phyloP scores from a whole-genome alignment of 148 eudicot genomes.

The Rhododendron molle region DNA sequence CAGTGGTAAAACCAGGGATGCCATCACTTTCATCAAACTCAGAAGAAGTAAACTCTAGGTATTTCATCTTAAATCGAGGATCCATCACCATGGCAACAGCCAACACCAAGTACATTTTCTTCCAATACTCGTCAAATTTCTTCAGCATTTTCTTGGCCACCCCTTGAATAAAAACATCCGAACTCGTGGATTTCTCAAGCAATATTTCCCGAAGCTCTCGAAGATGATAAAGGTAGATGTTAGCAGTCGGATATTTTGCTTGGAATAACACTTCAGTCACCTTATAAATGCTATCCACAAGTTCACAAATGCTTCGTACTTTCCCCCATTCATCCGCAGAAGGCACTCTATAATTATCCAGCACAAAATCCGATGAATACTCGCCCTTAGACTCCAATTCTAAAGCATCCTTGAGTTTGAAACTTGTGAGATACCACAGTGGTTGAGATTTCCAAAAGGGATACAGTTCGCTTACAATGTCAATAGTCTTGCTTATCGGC shows the following conservation, averaged over 20 bases:
- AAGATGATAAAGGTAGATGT: constrained; percentile 22
- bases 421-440: constrained; percentile 19
- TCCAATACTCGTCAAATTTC: constrained; percentile 16
- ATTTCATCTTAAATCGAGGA: constrained; percentile 28
- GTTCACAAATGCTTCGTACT: constrained; percentile 17
- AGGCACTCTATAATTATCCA: constrained; percentile 15
- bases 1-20: background rate
- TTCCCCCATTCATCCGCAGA: constrained; percentile 28
- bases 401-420: constrained; percentile 12
- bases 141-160: constrained; percentile 23
- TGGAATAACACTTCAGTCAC: constrained; percentile 15
- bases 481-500: background rate
- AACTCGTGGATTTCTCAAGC: constrained; percentile 13
- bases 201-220: constrained; percentile 21
- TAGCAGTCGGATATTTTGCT: constrained; percentile 18
- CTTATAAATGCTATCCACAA: constrained; percentile 15
- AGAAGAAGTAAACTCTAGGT: constrained; percentile 2
- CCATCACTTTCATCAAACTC: background rate
- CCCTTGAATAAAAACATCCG: constrained; percentile 10
- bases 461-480: background rate
- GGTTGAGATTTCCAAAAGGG: constrained; percentile 8
- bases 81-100: constrained; percentile 24
- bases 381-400: constrained; percentile 24
- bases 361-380: background rate
- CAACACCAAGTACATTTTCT: constrained; percentile 18